Conservation (phyloP, 352 stramenopile species). For the Pythium inflatum region DNA sequence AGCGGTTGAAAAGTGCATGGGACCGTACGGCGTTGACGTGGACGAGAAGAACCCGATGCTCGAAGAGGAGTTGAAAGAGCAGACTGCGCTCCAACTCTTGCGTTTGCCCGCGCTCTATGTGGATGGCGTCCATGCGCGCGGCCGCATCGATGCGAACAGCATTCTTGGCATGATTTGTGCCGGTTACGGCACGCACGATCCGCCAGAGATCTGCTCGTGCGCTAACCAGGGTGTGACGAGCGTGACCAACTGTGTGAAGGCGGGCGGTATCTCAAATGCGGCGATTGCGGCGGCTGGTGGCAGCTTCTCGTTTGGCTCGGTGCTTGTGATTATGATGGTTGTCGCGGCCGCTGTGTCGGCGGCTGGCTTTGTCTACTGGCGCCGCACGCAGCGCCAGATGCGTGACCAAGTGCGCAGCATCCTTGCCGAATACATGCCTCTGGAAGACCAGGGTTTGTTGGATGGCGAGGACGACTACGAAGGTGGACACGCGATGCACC, state of each 20-base stretch:
- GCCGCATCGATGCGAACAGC: slow-evolving; percentile 86
- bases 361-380: slow-evolving; percentile 90
- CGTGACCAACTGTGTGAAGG: slow-evolving; percentile 73
- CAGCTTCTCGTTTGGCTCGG: slow-evolving; percentile 80
- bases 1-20: slow-evolving; percentile 94
- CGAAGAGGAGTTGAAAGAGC: slow-evolving; percentile 88
- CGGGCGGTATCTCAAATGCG: slow-evolving; percentile 68
- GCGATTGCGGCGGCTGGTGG: slow-evolving; percentile 49
- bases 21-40: slow-evolving; percentile 88
- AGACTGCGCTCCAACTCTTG: slow-evolving; percentile 91
- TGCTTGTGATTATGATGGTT: slow-evolving; percentile 85
- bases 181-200: slow-evolving; percentile 80
- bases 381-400: slow-evolving; percentile 93
- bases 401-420: slow-evolving; percentile 95
- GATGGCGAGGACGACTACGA: slow-evolving; percentile 71
- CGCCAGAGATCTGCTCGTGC: slow-evolving; percentile 78
- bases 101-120: slow-evolving; percentile 94
- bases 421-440: slow-evolving; percentile 96
- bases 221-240: slow-evolving; percentile 61
- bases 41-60: slow-evolving; percentile 89
- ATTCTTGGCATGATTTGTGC: slow-evolving; percentile 88
- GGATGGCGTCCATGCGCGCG: slow-evolving; percentile 93
- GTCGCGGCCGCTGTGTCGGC: slow-evolving; percentile 75
- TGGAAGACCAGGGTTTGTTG: slow-evolving; percentile 86
- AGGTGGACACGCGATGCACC: slow-evolving; percentile 68